Percentiles rank a stretch among this genome's conserved stretches.
Evolutionary conservation across 2,329 filamentous ascomycete genomes (phyloP).

Genomic region (Albophoma yamanashiensis): DNA sequence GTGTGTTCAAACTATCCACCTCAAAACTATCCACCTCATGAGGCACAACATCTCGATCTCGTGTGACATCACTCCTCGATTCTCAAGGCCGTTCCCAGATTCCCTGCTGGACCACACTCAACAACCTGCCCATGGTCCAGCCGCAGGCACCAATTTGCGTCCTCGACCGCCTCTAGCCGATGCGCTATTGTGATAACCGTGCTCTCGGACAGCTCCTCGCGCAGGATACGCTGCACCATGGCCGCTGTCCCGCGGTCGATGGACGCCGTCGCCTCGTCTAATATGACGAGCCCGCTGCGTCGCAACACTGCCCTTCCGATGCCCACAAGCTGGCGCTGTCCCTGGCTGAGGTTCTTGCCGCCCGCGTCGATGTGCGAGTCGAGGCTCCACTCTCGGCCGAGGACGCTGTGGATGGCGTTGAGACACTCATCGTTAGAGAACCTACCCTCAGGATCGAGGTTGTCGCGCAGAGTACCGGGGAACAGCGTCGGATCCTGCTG

Average conservation of each 20-base stretch:
- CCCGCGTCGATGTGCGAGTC: slow-evolving; percentile 44
- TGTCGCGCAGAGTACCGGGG: slow-evolving; percentile 46
- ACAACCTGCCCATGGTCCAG: slow-evolving; percentile 41
- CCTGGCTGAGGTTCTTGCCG: slow-evolving; percentile 51
- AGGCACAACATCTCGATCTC: background rate
- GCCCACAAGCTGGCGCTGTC: slow-evolving; percentile 51
- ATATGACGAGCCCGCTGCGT: slow-evolving; percentile 47
- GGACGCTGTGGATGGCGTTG: slow-evolving; percentile 45
- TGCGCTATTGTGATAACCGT: slow-evolving; percentile 60
- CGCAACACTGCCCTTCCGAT: slow-evolving; percentile 50
- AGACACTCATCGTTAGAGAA: slow-evolving; percentile 40
- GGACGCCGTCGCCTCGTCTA: slow-evolving; percentile 56
- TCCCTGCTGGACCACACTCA: slow-evolving; percentile 30
- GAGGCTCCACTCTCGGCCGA: slow-evolving; percentile 39
- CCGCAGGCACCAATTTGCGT: slow-evolving; percentile 44
- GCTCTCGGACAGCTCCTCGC: slow-evolving; percentile 41
- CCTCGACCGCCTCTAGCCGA: slow-evolving; percentile 49
- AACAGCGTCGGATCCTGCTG: slow-evolving; percentile 55
- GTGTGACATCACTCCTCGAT: background rate
- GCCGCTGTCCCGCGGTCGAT: slow-evolving; percentile 50
- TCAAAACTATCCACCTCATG: no score
- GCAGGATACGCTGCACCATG: slow-evolving; percentile 45
- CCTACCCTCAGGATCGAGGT: slow-evolving; percentile 58
- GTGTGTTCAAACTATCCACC: background rate
- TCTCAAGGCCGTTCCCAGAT: background rate